Evolutionary conservation across 164 flowering plant species (phyloP), one percentile per base, ranked within the genome.

Genomic region (Protea cynaroides): DNA sequence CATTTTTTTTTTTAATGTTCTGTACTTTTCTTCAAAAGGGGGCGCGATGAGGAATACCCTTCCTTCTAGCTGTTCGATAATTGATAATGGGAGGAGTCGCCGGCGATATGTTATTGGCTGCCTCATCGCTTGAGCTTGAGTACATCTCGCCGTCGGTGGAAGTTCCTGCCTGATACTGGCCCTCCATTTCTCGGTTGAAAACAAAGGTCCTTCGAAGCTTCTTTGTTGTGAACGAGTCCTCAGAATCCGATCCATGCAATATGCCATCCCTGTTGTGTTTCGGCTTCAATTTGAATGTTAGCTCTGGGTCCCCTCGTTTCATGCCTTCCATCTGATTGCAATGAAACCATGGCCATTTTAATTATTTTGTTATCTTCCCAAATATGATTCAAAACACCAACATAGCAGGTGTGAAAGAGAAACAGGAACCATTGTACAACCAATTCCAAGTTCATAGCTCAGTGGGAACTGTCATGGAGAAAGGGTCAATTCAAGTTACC

Each of bases 41-140:
- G 9, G 88, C 86, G 0, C 93, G 84, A 43, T 77, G 93, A 24
- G 93, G 93, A 37, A 78, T 77, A 59, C 94, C 94, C 83, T 88
- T 86, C 63, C 89, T 71, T 47, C 86, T 80, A 22, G 81, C 71
- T 59, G 70, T 84, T 15, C 77, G 64, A 67, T 79, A 80, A 55
- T 77, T 79, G 75, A 58, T 72, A 40, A 82, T 77, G 8, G 88
- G 88, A 43, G 88, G 88, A 44, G 94, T 84, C 0, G 61, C 67
- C 0, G 94, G 87, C 29, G 84, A 81, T 3, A 83, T 71, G 63
- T 44, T 64, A 69, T 57, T 67, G 8, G 38, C 69, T 0, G 59
- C 68, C 13, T 81, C 86, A 6, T 85, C 85, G 0, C 82, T 80
- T 2, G 80, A 79, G 51, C 76, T 72, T 19, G 67, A 44, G 7